Percentiles rank a stretch among this genome's conserved stretches.
These are phyloP conservation scores for Scorias spongiosa DNA, from an alignment of 2,329 filamentous ascomycete genomes.

Conservation along the genomic window DNA sequence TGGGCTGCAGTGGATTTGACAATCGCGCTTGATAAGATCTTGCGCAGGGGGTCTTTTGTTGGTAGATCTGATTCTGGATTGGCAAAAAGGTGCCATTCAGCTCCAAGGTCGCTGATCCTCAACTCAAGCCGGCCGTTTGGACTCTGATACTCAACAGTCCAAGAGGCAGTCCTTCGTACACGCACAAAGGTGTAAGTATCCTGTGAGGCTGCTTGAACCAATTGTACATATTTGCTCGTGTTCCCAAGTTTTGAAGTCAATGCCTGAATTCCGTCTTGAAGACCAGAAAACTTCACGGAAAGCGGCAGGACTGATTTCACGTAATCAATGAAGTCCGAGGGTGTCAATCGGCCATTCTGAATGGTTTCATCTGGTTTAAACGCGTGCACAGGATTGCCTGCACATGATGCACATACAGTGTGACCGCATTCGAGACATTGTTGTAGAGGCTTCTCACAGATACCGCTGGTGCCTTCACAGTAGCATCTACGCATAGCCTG, in stretches of 20 bases:
- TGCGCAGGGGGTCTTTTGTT: conserved; percentile 9
- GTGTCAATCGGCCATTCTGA: conserved; percentile 16
- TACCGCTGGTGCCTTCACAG: conserved; percentile 37
- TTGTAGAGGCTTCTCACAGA: conserved; percentile 27
- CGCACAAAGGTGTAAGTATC: conserved; percentile 21
- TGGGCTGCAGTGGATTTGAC: conserved; percentile 7
- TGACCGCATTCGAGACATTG: conserved; percentile 38
- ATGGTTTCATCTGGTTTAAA: conserved; percentile 17
- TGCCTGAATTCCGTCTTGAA: neutral
- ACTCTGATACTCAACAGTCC: conserved; percentile 29
- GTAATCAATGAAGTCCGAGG: conserved; percentile 8
- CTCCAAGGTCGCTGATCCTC: conserved; percentile 4
- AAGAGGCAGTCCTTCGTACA: conserved; percentile 18
- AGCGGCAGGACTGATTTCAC: conserved; percentile 10
- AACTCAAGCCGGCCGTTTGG: conserved; percentile 25
- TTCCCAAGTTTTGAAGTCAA: conserved; percentile 4
- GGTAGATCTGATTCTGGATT: conserved; percentile 7
- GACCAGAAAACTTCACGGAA: neutral
- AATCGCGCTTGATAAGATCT: conserved; percentile 13
- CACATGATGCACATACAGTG: conserved; percentile 39
- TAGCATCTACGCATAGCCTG: conserved; percentile 25
- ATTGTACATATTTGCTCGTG: conserved; percentile 14
- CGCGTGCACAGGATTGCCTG: conserved; percentile 37
- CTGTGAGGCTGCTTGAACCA: conserved; percentile 18
- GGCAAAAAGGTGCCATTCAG: conserved; percentile 19